These are phyloP conservation scores for Psilocybe cubensis DNA, from an alignment of 768 basidiomycete species.

Conservation along the genomic window DNA sequence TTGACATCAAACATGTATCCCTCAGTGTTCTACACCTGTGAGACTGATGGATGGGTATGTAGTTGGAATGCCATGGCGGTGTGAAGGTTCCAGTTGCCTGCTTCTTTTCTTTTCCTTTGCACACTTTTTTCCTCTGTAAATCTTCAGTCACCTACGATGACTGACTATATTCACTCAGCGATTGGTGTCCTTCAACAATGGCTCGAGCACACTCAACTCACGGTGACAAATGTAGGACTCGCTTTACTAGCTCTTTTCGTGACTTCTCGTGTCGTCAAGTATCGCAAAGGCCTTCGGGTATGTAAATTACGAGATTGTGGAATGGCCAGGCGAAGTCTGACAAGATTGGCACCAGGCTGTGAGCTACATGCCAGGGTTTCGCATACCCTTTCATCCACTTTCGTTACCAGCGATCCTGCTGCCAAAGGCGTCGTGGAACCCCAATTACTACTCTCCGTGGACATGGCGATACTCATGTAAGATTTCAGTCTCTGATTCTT, in stretches of 20 bases:
- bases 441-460: slow-evolving; percentile 40
- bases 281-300: background rate
- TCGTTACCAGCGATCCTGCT: slow-evolving; percentile 38
- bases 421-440: slow-evolving; percentile 48
- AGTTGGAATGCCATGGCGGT: no score
- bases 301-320: background rate
- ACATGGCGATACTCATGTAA: slow-evolving; percentile 35
- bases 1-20: no score
- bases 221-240: background rate
- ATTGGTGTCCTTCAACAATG: background rate
- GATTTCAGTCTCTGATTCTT: slow-evolving; percentile 11
- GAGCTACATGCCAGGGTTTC: slow-evolving; percentile 39
- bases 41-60: no score
- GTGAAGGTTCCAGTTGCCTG: no score
- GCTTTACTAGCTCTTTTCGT: background rate
- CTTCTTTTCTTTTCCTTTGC: no score
- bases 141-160: background rate
- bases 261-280: background rate
- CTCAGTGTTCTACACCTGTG: no score
- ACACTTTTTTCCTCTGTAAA: background rate
- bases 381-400: slow-evolving; percentile 44
- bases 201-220: background rate
- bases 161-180: background rate
- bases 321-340: background rate
- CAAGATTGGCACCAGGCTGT: slow-evolving; percentile 29